Evolutionary conservation across 345 rosid genomes (phyloP), one percentile per base, ranked within the genome.

Genomic region (Euphorbia peplus): DNA sequence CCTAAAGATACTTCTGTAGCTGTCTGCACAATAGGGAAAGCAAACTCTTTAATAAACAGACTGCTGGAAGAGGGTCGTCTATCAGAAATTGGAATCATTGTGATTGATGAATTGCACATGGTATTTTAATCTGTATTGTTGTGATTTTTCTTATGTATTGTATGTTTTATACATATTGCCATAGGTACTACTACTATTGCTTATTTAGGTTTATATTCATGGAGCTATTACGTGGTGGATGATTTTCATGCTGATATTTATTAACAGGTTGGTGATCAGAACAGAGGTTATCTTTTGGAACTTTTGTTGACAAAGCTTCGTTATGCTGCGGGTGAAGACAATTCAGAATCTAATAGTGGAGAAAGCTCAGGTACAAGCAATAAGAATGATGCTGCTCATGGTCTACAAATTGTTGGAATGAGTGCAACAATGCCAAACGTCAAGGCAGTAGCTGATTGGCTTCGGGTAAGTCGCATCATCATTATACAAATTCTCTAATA

Each of bases 351-450:
- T 46, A 87, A 81, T 72, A 86, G 97, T 46, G 89, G 95, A 69
- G 98, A 89, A 75, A 88, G 93, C 86, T 88, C 96, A 57, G 93
- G 91, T 69, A 73, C 73, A 69, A 89, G 96, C 76, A 85, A 96
- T 66, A 91, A 88, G 84, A 81, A 79, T 73, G 98, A 89, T 78
- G 80, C 90, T 81, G 79, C 81, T 84, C 86, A 82, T 64, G 97
- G 97, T 66, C 72, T 91, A 79, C 98, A 93, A 84, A 93, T 93
- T 76, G 93, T 93, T 74, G 98, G 98, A 69, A 93, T 93, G 98
- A 93, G 98, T 70, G 98, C 97, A 69, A 93, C 98, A 62, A 93
- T 93, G 97, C 98, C 98, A 68, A 93, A 93, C 76, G 93, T 93
- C 47, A 92, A 88, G 70, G 97, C 96, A 64, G 96, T 91, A 84